A percentile compares a stretch with the other conserved stretches of the same genome.
These are phyloP conservation scores for Rhizophlyctis rosea DNA, from an alignment of 192 early-diverging fungal species.

Conservation along the genomic window DNA sequence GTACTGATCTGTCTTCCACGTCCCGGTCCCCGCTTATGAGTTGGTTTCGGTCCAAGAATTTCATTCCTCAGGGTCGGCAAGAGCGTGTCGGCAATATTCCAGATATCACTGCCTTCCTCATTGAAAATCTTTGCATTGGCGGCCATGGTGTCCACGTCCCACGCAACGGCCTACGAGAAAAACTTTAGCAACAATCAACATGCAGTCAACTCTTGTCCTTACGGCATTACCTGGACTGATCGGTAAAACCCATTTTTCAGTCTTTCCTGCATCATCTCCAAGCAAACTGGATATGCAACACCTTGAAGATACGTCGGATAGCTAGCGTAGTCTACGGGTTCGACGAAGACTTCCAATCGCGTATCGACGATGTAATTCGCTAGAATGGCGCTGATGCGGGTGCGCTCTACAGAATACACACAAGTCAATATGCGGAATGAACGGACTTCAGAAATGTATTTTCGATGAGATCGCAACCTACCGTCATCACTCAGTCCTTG, in stretches of 20 bases:
- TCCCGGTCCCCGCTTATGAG: not conserved
- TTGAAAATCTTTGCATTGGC: conserved; percentile 21
- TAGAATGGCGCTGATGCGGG: conserved; percentile 14
- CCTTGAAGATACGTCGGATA: conserved; percentile 27
- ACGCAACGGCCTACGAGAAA: conserved; percentile 14
- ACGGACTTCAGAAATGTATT: too few species aligned
- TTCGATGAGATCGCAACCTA: too few species aligned
- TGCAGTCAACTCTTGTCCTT: not conserved
- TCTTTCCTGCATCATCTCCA: conserved; percentile 19
- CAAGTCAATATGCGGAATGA: too few species aligned
- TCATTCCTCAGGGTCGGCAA: conserved; percentile 8
- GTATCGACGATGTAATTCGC: not conserved
- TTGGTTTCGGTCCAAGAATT: conserved; percentile 6
- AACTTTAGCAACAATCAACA: not conserved
- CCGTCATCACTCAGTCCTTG: not conserved
- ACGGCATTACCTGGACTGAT: conserved; percentile 13
- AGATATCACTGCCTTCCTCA: conserved; percentile 3
- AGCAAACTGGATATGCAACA: conserved; percentile 28
- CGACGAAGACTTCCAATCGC: conserved; percentile 17
- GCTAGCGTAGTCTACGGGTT: conserved; percentile 13
- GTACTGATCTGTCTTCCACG: not conserved
- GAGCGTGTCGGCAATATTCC: conserved; percentile 1
- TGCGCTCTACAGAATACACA: too few species aligned
- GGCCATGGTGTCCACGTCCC: conserved; percentile 17
- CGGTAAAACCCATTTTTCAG: conserved; percentile 28